Evolutionary conservation across 2,329 filamentous ascomycete genomes (phyloP), one percentile per base, ranked within the genome.

Genomic region (Aciculosporium take): DNA sequence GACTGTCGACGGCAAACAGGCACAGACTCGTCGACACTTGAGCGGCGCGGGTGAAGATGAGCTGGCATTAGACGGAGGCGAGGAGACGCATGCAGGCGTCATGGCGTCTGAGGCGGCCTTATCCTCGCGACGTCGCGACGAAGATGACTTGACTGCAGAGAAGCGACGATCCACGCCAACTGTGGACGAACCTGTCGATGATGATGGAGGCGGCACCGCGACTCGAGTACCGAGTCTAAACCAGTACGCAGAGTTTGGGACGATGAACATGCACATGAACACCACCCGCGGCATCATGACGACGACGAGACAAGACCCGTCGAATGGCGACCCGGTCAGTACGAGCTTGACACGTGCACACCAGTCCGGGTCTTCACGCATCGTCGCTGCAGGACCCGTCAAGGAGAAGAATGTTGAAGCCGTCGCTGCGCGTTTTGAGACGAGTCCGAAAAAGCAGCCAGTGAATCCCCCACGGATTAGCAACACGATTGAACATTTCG

Each of bases 401-500:
- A 20, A 38, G 12, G 17, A 18, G 31, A 41, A 27, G 23, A 29
- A 28, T 29, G 23, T 34, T 10, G 37, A 29, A 27, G 15, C 25
- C n/a, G 27, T 23, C 15, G 37, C 27, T 17, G 31, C 37, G 7
- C 30, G 37, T 17, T 33, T 42, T 5, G 43, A 40, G 13, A n/a
- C 38, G 5, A 12, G 8, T 29, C 24, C 42, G 25, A 38, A 37
- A 15, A 24, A 41, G n/a, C 21, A 41, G n/a, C 21, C 33, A 17
- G n/a, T 31, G 27, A 23, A 36, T 18, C 23, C 27, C 15, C 34
- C 35, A 38, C 42, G 28, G 23, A 45, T 45, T 17, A 41, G 30
- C 18, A 39, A 41, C 34, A 41, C 24, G 17, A 45, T 45, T 23
- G 43, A 37, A n/a, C 43, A 35, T 32, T 45, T 45, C 18, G 43